Conservation (phyloP, 164 flowering plant genomes). For the Euptelea pleiosperma region DNA sequence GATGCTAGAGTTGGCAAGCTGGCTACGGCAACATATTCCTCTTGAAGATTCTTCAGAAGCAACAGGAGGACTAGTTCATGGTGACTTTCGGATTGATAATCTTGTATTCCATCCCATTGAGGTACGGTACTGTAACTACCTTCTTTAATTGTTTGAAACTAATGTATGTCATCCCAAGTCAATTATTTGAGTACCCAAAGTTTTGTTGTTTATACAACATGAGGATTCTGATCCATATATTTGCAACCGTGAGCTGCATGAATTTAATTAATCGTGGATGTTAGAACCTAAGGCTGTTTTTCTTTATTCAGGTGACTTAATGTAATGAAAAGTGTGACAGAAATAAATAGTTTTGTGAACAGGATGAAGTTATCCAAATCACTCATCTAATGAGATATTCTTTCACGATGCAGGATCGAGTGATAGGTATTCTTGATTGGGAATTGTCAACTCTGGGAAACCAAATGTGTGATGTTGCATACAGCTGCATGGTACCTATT, state of each 20-base stretch:
- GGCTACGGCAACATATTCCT: slow-evolving; percentile 78
- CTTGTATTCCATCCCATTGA: slow-evolving; percentile 86
- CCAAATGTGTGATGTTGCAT: slow-evolving; percentile 97
- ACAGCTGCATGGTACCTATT: slow-evolving; percentile 71
- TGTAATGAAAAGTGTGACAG: neutral
- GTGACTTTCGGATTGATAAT: slow-evolving; percentile 94
- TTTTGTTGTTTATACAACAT: neutral
- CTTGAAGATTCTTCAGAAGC: slow-evolving; percentile 76
- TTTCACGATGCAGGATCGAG: slow-evolving; percentile 71
- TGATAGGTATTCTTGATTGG: slow-evolving; percentile 99
- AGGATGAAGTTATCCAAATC: neutral
- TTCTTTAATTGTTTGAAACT: slow-evolving; percentile 1
- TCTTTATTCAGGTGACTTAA: neutral
- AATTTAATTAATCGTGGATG: neutral
- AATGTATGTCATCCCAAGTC: neutral
- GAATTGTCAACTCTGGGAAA: slow-evolving; percentile 95
- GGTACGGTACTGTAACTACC: slow-evolving; percentile 41
- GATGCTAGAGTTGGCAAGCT: slow-evolving; percentile 73
- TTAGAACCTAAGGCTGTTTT: neutral
- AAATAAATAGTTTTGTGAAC: slow-evolving; percentile 1
- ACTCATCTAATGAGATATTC: slow-evolving; percentile 16
- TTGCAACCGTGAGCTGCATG: neutral
- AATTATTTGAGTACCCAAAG: neutral
- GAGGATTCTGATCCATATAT: neutral
- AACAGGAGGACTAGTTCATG: slow-evolving; percentile 86